Percentiles rank a stretch among this genome's conserved stretches.
Conservation (phyloP, 495 filamentous ascomycete species). For the Xylaria curta region DNA sequence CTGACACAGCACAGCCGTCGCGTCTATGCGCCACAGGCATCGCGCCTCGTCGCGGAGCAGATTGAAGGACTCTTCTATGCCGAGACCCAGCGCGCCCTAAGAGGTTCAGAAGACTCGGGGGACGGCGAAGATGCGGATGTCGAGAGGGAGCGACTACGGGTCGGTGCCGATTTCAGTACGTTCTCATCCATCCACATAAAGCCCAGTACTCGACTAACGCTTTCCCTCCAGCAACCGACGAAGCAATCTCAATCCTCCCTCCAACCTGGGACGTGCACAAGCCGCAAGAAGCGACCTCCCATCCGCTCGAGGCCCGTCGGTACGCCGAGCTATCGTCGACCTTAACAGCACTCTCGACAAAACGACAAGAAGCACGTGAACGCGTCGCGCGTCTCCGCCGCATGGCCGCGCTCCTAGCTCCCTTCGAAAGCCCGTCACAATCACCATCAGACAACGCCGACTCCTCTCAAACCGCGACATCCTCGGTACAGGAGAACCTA, state of each 20-base stretch:
- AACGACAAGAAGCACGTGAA: constrained; percentile 58
- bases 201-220: no score
- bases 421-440: constrained; percentile 47
- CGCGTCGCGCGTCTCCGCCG: constrained; percentile 63
- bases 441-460: background rate
- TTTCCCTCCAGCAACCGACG: constrained; percentile 43
- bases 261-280: constrained; percentile 44
- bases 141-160: constrained; percentile 37
- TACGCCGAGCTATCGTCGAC: constrained; percentile 62
- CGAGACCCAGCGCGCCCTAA: constrained; percentile 46
- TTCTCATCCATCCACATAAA: no score
- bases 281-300: constrained; percentile 36
- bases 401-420: constrained; percentile 63
- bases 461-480: background rate
- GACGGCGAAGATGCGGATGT: constrained; percentile 48
- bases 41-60: constrained; percentile 82
- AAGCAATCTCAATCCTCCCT: constrained; percentile 52
- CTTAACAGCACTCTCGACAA: constrained; percentile 58
- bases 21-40: constrained; percentile 75
- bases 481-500: constrained; percentile 76
- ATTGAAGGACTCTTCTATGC: constrained; percentile 76
- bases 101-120: constrained; percentile 34
- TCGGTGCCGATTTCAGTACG: constrained; percentile 49
- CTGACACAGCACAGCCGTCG: constrained; percentile 73
- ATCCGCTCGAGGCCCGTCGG: constrained; percentile 47